phyloP scores from a whole-genome alignment of 768 basidiomycete genomes.

The Tubosaeta sp. region DNA sequence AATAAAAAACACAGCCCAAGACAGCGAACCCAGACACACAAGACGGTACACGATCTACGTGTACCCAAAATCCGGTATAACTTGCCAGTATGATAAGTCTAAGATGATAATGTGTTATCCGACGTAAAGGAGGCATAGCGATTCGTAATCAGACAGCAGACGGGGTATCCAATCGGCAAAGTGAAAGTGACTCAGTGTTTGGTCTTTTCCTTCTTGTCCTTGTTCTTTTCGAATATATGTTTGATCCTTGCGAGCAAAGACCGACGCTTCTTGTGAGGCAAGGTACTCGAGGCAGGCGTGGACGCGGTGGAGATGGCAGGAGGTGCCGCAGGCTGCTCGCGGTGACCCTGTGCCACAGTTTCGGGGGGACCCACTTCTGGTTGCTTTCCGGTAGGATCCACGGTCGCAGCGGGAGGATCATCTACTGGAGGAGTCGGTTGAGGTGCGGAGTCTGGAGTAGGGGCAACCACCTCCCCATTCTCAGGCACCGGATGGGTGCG shows the following conservation, averaged over 20 bases:
- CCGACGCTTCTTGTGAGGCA: slow-evolving; percentile 44
- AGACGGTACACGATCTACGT: slow-evolving; percentile 17
- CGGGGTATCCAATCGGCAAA: neutral
- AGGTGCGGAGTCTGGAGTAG: neutral
- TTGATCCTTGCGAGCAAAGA: slow-evolving; percentile 55
- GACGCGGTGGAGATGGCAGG: slow-evolving; percentile 12
- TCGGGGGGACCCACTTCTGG: neutral
- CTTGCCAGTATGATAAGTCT: slow-evolving; percentile 17
- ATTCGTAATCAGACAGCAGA: slow-evolving; percentile 9
- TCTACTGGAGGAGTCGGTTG: neutral
- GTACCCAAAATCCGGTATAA: slow-evolving; percentile 9
- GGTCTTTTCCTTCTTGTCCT: slow-evolving; percentile 35
- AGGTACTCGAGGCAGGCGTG: slow-evolving; percentile 33
- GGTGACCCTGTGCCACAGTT: neutral
- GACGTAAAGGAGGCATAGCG: slow-evolving; percentile 15
- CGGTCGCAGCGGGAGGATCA: neutral
- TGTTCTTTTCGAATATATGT: slow-evolving; percentile 49
- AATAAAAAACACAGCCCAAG: slow-evolving; percentile 14
- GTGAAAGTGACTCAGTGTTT: slow-evolving; percentile 9
- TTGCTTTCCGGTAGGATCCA: neutral
- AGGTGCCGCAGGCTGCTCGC: neutral
- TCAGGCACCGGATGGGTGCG: slow-evolving; percentile 1
- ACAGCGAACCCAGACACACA: slow-evolving; percentile 1
- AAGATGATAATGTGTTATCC: slow-evolving; percentile 10
- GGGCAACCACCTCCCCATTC: neutral